Conservation (phyloP, 169 alveolate species). For the Eimeria falciformis region DNA sequence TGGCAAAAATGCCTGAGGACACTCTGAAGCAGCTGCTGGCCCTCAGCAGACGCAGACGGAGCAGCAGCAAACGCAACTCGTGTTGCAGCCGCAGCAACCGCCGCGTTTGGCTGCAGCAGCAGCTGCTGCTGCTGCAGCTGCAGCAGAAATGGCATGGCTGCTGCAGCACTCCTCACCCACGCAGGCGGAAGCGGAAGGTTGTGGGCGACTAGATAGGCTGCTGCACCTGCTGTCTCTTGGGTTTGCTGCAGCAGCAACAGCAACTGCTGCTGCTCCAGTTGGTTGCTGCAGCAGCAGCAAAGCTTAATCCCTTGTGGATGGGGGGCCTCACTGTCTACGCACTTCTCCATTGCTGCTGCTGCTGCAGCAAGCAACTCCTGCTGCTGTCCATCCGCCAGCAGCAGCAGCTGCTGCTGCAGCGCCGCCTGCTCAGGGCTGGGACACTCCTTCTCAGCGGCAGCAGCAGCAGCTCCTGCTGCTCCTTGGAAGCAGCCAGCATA, state of each 20-base stretch:
- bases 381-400: background rate
- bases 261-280: background rate
- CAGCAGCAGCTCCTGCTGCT: background rate
- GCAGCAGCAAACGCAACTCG: slow-evolving; percentile 12
- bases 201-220: background rate
- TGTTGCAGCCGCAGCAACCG: background rate
- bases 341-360: background rate
- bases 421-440: background rate
- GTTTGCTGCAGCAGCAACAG: background rate
- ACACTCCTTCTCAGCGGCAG: background rate
- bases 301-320: background rate
- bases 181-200: background rate
- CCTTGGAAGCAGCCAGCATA: background rate
- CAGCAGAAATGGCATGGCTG: background rate
- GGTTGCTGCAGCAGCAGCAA: background rate
- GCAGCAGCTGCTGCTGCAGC: background rate
- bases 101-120: background rate
- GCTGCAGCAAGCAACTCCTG: background rate
- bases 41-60: slow-evolving; percentile 23
- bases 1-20: slow-evolving; percentile 23
- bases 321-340: slow-evolving; percentile 5
- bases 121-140: background rate
- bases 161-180: background rate
- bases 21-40: slow-evolving; percentile 40
- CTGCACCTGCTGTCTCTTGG: background rate